Evolutionary conservation across 352 stramenopile species (phyloP), one percentile per base, ranked within the genome.

Genomic region (Thalassiosira pacifica): DNA sequence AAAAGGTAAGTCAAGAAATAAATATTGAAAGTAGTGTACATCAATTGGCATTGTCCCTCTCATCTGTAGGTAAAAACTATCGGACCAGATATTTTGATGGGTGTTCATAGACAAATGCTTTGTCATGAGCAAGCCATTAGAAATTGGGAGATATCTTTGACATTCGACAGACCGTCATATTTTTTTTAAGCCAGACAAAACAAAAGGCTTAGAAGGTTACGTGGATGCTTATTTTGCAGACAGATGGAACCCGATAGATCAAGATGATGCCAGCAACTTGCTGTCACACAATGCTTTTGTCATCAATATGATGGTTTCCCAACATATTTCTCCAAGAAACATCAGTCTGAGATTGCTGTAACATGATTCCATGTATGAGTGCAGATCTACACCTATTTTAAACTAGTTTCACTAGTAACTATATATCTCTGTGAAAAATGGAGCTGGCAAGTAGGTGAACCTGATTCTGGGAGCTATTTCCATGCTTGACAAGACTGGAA

Each of bases 201-300:
- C 45, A 9, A 65, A 72, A 65, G 72, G 76, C 4, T 27, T 90
- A 3, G 74, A 90, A 76, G 79, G 69, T 34, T 90, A 83, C 22
- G 80, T 86, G 0, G 76, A 90, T 72, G 80, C 85, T 26, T 57
- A 88, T 29, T 90, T 88, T 73, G 76, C 63, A 10, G 76, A 81
- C 0, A 61, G 70, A 31, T 90, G n/a, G n/a, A n/a, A 75, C 64
- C n/a, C 16, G 3, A 9, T 65, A 19, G 66, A 24, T 2, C 32
- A 86, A 37, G 8, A 48, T n/a, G 29, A 76, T 60, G 32, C 76
- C n/a, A 53, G 76, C 0, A 69, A 60, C 19, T 37, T 88, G 6
- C 26, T 85, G 4, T 87, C 80, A 16, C 13, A 71, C n/a, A 83
- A 80, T 24, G 85, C 80, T 37, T 88, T 76, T 65, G 76, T 88